Evolutionary conservation across 306 rosid species (phyloP).

Genomic region (Prosopis cineraria): DNA sequence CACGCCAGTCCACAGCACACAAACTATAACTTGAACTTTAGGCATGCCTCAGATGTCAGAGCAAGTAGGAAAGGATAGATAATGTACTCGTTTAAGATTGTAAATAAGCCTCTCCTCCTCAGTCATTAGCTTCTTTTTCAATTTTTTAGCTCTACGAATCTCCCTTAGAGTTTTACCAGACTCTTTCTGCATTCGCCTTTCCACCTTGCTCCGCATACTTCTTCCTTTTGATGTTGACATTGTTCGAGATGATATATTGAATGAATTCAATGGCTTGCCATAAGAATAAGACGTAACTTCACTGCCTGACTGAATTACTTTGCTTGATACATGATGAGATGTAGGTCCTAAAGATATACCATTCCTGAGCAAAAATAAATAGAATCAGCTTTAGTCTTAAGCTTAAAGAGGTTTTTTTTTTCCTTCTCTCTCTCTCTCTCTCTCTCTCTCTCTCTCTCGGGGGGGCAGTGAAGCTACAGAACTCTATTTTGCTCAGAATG

Average conservation of each 20-base stretch:
- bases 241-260: conserved; percentile 53
- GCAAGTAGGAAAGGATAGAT: conserved; percentile 18
- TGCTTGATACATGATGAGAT: conserved; percentile 40
- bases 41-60: no score
- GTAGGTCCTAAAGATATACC: conserved; percentile 43
- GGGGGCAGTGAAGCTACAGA: neutral
- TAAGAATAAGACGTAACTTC: conserved; percentile 40
- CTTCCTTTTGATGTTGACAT: conserved; percentile 86
- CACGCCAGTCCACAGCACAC: neutral
- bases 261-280: conserved; percentile 44
- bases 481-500: neutral
- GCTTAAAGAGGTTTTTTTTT: neutral
- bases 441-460: no score
- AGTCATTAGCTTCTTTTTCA: conserved; percentile 92
- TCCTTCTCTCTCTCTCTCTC: no score
- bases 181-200: conserved; percentile 85
- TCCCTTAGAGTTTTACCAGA: conserved; percentile 90
- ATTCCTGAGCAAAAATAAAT: conserved; percentile 48
- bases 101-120: conserved; percentile 87
- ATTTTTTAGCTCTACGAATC: conserved; percentile 77
- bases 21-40: conserved; percentile 19
- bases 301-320: conserved; percentile 36
- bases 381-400: conserved; percentile 26
- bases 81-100: conserved; percentile 88
- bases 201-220: conserved; percentile 96